These are phyloP conservation scores for Chenopodium berlandieri DNA, from an alignment of 148 eudicot species.

Conservation along the genomic window DNA sequence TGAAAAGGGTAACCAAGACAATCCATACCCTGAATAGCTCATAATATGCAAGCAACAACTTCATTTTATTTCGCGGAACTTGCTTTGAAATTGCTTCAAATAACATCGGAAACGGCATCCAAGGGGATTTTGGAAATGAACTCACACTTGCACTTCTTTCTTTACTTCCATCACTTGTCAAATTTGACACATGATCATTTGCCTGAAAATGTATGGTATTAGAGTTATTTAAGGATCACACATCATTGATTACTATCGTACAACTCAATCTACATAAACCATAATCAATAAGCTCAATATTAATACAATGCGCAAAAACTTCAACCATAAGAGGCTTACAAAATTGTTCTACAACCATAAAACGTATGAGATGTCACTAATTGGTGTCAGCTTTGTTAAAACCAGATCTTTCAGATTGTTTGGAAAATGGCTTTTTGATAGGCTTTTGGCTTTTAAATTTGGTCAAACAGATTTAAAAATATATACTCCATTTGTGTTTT, in stretches of 20 bases:
- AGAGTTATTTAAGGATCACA: background rate
- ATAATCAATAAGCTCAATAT: background rate
- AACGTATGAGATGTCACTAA: background rate
- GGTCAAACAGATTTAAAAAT: too few species aligned
- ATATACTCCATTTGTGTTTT: too few species aligned
- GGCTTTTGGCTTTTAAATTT: too few species aligned
- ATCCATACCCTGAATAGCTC: constrained; percentile 53
- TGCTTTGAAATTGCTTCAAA: constrained; percentile 58
- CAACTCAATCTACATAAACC: background rate
- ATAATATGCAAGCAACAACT: constrained; percentile 44
- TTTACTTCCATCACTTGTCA: constrained; percentile 35
- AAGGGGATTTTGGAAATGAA: constrained; percentile 64
- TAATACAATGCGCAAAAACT: background rate
- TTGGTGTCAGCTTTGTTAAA: background rate
- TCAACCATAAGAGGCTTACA: too few species aligned
- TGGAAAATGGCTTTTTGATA: too few species aligned
- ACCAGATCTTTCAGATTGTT: background rate
- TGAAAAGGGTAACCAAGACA: background rate
- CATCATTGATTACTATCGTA: background rate
- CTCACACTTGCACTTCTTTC: constrained; percentile 39
- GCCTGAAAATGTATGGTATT: constrained; percentile 18
- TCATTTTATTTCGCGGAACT: constrained; percentile 52
- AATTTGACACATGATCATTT: constrained; percentile 28
- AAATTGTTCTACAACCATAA: background rate
- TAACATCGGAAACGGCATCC: constrained; percentile 77